These are phyloP conservation scores for Mucor circinelloides DNA, from an alignment of 371 early-diverging fungal species.

Conservation along the genomic window DNA sequence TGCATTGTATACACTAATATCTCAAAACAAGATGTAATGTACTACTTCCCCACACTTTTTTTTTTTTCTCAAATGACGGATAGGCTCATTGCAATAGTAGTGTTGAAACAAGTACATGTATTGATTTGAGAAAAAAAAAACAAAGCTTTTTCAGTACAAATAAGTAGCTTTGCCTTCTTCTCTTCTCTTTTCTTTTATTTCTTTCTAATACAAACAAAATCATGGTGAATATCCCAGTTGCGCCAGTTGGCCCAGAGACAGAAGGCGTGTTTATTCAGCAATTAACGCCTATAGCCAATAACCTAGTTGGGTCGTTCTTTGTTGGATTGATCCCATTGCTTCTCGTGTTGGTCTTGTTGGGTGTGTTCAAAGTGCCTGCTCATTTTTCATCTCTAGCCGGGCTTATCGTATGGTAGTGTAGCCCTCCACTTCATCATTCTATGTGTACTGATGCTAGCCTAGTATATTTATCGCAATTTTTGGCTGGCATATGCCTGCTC, in stretches of 20 bases:
- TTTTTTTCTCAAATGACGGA: background rate
- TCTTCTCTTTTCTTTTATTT: background rate
- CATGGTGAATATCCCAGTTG: conserved; percentile 35
- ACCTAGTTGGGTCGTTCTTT: conserved; percentile 46
- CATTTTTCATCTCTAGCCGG: conserved; percentile 37
- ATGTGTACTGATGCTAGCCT: background rate
- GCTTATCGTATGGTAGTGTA: conserved; percentile 39
- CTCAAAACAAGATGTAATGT: background rate
- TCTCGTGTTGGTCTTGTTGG: conserved; percentile 39
- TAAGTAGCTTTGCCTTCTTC: background rate
- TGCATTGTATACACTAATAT: background rate
- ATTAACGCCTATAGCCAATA: conserved; percentile 44
- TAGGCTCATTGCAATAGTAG: background rate
- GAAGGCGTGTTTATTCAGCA: conserved; percentile 41
- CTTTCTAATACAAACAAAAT: background rate
- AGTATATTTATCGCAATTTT: conserved; percentile 59
- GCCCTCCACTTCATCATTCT: background rate
- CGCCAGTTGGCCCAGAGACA: conserved; percentile 29
- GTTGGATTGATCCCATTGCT: conserved; percentile 46
- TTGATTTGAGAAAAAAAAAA: background rate
- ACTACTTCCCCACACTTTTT: conserved; percentile 11
- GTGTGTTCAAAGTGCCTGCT: conserved; percentile 39
- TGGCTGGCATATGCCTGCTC: conserved; percentile 59
- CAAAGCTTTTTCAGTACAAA: background rate
- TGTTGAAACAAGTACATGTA: background rate